phyloP scores from a whole-genome alignment of 1,284 basidiomycete species.

The Cryptococcus sp. region DNA sequence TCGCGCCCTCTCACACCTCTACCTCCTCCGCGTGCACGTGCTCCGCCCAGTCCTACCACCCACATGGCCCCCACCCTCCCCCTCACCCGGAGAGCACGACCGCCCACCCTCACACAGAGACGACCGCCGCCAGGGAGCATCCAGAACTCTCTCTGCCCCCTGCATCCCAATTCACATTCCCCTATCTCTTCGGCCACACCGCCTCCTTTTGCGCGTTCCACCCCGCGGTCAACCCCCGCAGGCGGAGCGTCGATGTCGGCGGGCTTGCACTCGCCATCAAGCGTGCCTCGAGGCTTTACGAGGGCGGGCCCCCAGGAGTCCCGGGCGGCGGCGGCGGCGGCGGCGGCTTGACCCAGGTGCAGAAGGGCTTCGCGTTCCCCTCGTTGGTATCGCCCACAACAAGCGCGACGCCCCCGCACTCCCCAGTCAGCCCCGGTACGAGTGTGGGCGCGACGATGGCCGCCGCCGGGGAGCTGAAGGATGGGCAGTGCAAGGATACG shows the following conservation, averaged over 20 bases:
- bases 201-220: constrained; percentile 4
- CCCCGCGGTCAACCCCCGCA: constrained; percentile 37
- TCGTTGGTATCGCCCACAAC: constrained; percentile 6
- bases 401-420: not conserved
- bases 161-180: constrained; percentile 3
- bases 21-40: not conserved
- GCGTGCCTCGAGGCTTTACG: constrained; percentile 47
- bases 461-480: constrained; percentile 15
- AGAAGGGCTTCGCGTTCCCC: constrained; percentile 22
- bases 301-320: not conserved
- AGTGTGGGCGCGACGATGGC: not conserved
- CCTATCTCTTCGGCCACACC: constrained; percentile 2
- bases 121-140: not conserved
- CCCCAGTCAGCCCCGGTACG: not conserved
- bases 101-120: too few relatives aligned
- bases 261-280: constrained; percentile 73
- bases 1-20: not conserved
- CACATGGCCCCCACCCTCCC: too few relatives aligned
- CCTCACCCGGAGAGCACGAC: too few relatives aligned
- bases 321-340: not conserved
- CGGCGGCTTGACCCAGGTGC: not conserved
- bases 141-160: not conserved
- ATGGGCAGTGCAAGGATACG: constrained; percentile 55
- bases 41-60: too few relatives aligned
- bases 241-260: constrained; percentile 77